Evolutionary conservation across 495 filamentous ascomycete genomes (phyloP).

Genomic region (Talaromyces ruber): DNA sequence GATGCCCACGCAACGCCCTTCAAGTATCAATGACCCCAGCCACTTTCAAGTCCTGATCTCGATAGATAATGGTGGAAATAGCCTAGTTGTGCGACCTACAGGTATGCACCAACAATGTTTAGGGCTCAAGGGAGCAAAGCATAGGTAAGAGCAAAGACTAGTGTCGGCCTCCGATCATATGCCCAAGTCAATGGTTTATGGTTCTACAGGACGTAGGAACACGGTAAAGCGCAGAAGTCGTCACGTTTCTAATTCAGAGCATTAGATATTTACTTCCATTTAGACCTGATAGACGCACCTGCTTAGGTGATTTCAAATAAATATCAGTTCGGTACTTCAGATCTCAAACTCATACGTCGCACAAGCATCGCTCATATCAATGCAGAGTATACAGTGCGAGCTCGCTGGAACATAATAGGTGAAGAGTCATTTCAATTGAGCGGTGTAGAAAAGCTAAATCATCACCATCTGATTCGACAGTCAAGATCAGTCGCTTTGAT

Average conservation of each 20-base stretch:
- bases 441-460: slow-evolving; percentile 3
- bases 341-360: background rate
- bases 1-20: too few species aligned
- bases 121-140: background rate
- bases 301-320: background rate
- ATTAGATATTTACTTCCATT: background rate
- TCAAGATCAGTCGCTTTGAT: background rate
- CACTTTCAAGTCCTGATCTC: too few species aligned
- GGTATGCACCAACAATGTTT: background rate
- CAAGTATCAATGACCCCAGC: too few species aligned
- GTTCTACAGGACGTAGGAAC: background rate
- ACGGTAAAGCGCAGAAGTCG: background rate
- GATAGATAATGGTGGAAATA: too few species aligned
- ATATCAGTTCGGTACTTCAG: background rate
- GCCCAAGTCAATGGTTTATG: background rate
- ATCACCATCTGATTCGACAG: background rate
- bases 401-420: background rate
- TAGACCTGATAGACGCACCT: background rate
- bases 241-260: background rate
- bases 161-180: background rate
- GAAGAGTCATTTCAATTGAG: background rate
- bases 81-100: too few species aligned
- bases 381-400: background rate
- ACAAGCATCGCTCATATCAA: background rate
- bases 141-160: background rate